Evolutionary conservation across 257 asterid genomes (phyloP).

Genomic region (Cynanchum wilfordii): DNA sequence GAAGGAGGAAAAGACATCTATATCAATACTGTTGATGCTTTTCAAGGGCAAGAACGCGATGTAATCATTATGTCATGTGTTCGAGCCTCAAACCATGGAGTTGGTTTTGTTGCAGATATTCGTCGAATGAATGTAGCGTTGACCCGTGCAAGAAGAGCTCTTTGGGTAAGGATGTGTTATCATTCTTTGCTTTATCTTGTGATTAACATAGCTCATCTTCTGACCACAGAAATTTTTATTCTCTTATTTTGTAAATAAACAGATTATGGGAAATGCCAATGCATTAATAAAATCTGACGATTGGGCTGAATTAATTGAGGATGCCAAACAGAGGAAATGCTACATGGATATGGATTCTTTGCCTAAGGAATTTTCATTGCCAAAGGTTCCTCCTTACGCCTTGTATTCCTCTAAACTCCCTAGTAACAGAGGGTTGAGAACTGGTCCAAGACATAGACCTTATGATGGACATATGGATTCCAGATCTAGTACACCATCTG

Average conservation of each 20-base stretch:
- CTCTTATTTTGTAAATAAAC: constrained; percentile 8
- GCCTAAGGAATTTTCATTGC: constrained; percentile 72
- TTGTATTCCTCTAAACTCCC: constrained; percentile 46
- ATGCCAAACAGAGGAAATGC: constrained; percentile 78
- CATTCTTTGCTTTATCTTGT: not conserved
- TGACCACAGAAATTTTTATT: constrained; percentile 9
- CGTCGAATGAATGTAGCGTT: constrained; percentile 99
- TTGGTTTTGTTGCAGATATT: constrained; percentile 94
- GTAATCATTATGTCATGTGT: constrained; percentile 98
- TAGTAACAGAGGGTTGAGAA: constrained; percentile 55
- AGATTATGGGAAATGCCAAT: constrained; percentile 97
- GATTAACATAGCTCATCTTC: constrained; percentile 2
- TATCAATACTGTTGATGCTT: constrained; percentile 95
- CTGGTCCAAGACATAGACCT: constrained; percentile 67
- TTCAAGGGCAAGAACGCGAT: constrained; percentile 99
- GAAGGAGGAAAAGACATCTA: constrained; percentile 95
- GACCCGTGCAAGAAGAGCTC: constrained; percentile 96
- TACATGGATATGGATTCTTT: constrained; percentile 87
- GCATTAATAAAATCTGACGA: constrained; percentile 80
- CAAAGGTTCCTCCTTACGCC: constrained; percentile 41
- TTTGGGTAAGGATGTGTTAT: constrained; percentile 58
- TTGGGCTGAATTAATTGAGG: constrained; percentile 88
- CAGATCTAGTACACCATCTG: constrained; percentile 89
- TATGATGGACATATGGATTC: constrained; percentile 72
- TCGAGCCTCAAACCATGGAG: constrained; percentile 91